These are phyloP conservation scores for Ceratobasidium sp. DNA, from an alignment of 1,284 basidiomycete genomes.

Conservation along the genomic window DNA sequence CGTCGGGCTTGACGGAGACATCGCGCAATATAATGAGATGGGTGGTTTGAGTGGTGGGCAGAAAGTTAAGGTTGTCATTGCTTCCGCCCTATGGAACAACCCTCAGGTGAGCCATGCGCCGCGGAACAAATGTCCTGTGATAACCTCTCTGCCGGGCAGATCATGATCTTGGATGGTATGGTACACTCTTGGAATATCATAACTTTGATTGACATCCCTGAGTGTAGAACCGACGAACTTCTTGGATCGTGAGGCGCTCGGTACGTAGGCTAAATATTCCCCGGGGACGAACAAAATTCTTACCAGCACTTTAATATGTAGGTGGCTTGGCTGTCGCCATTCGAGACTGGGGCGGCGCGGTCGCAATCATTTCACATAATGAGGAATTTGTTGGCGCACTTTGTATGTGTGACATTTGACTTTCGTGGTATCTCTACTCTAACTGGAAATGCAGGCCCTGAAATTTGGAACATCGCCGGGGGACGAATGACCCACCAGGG, in stretches of 20 bases:
- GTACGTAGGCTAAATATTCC: constrained; percentile 51
- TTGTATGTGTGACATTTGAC: constrained; percentile 66
- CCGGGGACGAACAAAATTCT: constrained; percentile 27
- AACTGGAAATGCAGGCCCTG: constrained; percentile 65
- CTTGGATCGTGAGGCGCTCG: constrained; percentile 89
- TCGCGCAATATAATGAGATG: constrained; percentile 97
- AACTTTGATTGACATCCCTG: constrained; percentile 48
- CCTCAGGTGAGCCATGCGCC: constrained; percentile 71
- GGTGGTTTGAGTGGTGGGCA: constrained; percentile 92
- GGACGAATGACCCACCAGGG: constrained; percentile 90
- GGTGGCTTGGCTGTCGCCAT: constrained; percentile 96
- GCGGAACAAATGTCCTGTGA: neutral
- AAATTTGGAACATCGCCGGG: constrained; percentile 84
- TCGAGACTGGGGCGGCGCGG: constrained; percentile 95
- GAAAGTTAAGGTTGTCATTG: constrained; percentile 98
- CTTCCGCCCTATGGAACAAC: constrained; percentile 95
- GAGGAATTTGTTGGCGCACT: constrained; percentile 87
- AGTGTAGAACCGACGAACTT: constrained; percentile 98
- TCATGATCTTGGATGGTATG: constrained; percentile 51
- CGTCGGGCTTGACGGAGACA: constrained; percentile 96
- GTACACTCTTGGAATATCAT: neutral
- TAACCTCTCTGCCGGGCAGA: constrained; percentile 14
- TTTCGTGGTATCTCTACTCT: neutral
- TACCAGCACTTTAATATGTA: constrained; percentile 58
- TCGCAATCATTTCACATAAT: constrained; percentile 64